Base-by-base conservation (phyloP, 306 rosid genomes). In the Gastrolobium villosum region DNA sequence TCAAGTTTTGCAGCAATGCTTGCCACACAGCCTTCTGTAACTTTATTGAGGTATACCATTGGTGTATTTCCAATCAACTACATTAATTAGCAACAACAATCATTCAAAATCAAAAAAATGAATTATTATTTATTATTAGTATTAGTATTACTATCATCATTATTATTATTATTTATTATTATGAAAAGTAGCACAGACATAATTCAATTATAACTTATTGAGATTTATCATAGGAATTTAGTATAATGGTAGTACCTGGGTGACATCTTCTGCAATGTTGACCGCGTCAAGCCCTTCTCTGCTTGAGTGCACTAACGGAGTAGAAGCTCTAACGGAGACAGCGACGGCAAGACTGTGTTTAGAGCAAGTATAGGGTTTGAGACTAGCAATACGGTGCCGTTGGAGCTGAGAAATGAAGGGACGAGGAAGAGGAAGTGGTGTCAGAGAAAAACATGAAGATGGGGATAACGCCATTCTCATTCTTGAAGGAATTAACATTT, bases 1-100 rank as follows among this genome's bases (percentile, higher is more conserved):
- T 94, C 99, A n/a, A 94, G 99, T 79, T 94, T 94, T 32, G 99
- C 97, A 49, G 97, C 99, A 89, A 94, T 50, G 14, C 88, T 90
- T 39, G 95, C 97, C 63, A 87, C 87, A 45, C 99, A 94, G 9
- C 94, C 97, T 57, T 84, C 90, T 0, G 93, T 84, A 72, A 92
- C 94, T 70, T 88, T 90, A 80, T 92, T 94, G 64, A 94, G 95
- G 89, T 92, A 92, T n/a, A 94, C 83, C 99, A 94, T 94, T 7
- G 99, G 99, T 10, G 99, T 94, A 37, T 90, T 88, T 28, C 99
- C 99, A 63, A 92, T 90, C 89, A 94, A 77, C 99, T 94, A 83
- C 76, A 84, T 45, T 2, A 39, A 62, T 65, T 81, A 30, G 5
- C 34, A 46, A 46, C 34, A 46, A 36, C 78, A 70, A 46, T 6